phyloP scores from a whole-genome alignment of 148 eudicot species.

The Euryodendron excelsum region DNA sequence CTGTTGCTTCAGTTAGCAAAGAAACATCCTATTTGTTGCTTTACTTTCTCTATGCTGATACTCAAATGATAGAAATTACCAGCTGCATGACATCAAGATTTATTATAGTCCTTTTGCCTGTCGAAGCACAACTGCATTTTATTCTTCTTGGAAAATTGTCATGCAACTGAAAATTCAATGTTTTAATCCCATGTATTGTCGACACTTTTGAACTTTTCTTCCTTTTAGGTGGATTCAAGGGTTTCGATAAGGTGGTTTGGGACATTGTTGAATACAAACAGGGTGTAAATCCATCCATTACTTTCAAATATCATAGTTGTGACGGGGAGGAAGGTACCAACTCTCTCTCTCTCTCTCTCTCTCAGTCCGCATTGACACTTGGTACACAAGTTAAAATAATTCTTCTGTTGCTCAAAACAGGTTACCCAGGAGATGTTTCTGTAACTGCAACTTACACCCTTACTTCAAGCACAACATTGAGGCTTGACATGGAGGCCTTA shows the following conservation, averaged over 20 bases:
- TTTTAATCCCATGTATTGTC: not conserved
- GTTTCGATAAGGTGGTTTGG: constrained; percentile 91
- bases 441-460: constrained; percentile 88
- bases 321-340: constrained; percentile 94
- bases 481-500: constrained; percentile 98
- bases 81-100: not conserved
- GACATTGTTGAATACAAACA: constrained; percentile 73
- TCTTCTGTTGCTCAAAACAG: constrained; percentile 30
- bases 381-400: not conserved
- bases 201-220: constrained; percentile 1
- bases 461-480: constrained; percentile 65
- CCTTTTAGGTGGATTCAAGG: constrained; percentile 71
- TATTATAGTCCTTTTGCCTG: not conserved
- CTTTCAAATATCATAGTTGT: constrained; percentile 73
- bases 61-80: not conserved
- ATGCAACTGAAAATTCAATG: not conserved
- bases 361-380: not conserved
- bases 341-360: constrained; percentile 19
- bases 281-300: constrained; percentile 75
- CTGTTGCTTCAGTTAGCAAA: not conserved
- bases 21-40: not conserved
- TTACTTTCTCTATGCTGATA: not conserved
- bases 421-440: constrained; percentile 81
- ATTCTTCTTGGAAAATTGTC: too few relatives aligned
- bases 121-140: not conserved